Evolutionary conservation across 106 monocot species (phyloP).

Genomic region (Dendrobium nobile): DNA sequence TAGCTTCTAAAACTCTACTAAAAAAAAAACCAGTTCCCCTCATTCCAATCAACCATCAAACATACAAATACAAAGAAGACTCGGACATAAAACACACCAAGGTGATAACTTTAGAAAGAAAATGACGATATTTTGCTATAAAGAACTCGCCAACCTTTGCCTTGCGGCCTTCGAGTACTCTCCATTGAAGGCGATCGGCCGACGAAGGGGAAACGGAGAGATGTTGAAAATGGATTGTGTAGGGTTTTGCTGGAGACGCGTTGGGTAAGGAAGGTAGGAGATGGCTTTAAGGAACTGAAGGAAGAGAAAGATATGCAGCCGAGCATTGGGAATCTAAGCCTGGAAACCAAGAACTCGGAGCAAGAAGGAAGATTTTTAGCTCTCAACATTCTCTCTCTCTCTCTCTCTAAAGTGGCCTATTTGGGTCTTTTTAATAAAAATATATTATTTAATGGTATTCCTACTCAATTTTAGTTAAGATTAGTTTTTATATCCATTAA

Average conservation of each 20-base stretch:
- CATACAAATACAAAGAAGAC: no score
- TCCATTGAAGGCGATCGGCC: constrained; percentile 21
- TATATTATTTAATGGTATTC: no score
- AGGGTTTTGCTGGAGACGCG: neutral
- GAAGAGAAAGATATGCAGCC: constrained; percentile 11
- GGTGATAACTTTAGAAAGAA: neutral
- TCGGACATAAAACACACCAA: neutral
- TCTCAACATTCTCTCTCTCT: constrained; percentile 9
- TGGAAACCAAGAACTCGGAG: neutral
- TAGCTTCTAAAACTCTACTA: neutral
- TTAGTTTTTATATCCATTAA: no score
- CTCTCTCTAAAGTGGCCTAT: neutral
- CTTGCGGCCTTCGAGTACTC: constrained; percentile 15
- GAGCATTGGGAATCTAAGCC: constrained; percentile 10
- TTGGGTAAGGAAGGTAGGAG: neutral
- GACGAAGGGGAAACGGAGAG: constrained; percentile 8
- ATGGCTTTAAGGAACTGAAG: constrained; percentile 2
- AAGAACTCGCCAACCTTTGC: constrained; percentile 28
- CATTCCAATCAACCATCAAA: no score
- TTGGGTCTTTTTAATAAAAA: no score
- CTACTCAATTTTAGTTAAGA: no score
- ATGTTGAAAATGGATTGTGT: neutral
- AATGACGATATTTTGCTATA: neutral
- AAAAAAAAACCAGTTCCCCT: neutral
- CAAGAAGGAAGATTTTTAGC: neutral